Base-by-base conservation (phyloP, 305 asterid genomes). In the Fraxinus latifolia region DNA sequence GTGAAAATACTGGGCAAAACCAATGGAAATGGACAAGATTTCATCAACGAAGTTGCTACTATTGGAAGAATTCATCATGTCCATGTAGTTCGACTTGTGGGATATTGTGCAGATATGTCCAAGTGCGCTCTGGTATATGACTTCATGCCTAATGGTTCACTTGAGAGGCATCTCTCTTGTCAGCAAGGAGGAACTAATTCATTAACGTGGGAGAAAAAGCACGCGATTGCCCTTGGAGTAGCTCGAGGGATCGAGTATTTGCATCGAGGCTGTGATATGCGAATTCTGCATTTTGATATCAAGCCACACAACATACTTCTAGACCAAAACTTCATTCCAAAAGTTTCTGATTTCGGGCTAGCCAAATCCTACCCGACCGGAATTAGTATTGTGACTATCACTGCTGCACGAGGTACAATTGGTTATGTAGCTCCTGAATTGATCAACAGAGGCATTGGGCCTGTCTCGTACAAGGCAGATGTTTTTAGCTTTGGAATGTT, bases 61-160 rank as follows among this genome's bases (percentile, higher is more conserved):
- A 82, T 82, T 55, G 85, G 85, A 73, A 78, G 85, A 73, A 82
- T 82, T 39, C 85, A 77, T 78, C 85, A 77, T n/a, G 74, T 82
- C 19, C 78, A 82, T 50, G 79, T 82, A 21, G 85, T 82, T 55
- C 62, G 44, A 78, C 79, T 82, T 4, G 70, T 78, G 39, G 85
- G 85, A 29, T 82, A 50, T 33, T 71, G 78, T 21, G 78, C 76
- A 15, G 82, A 82, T 27, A 27, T 31, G 17, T 82, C 85, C 15
- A 78, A 82, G 32, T 23, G 78, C 0, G 79, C 85, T 39, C 82
- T 82, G 50, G 82, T 82, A 9, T 82, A 77, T 9, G 82, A 77
- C 15, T 82, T 82, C 85, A 77, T 82, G 85, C 78, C 82, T 31
- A 82, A 68, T 50, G 85, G 85, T 33, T 82, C 79, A 0, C 85